phyloP scores from a whole-genome alignment of 371 early-diverging fungal genomes.

The Circinella umbellata region DNA sequence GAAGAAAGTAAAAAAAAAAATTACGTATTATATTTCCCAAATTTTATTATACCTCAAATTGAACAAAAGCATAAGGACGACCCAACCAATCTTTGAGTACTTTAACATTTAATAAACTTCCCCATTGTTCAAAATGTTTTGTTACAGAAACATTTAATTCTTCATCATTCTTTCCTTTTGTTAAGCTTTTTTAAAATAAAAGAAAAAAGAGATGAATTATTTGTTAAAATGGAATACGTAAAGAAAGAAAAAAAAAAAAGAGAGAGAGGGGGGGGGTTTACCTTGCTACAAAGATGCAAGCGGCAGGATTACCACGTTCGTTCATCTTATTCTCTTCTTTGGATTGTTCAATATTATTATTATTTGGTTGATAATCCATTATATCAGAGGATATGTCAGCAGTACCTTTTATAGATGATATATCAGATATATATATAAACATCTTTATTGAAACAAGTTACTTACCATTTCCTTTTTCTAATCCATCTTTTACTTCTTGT shows the following conservation, averaged over 20 bases:
- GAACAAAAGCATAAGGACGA: constrained; percentile 89
- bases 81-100: constrained; percentile 79
- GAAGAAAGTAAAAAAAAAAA: neutral
- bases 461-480: no score
- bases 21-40: neutral
- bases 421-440: no score
- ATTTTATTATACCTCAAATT: constrained; percentile 61
- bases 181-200: constrained; percentile 45
- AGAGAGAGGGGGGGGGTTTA: no score
- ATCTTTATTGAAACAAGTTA: no score
- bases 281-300: constrained; percentile 67
- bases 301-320: constrained; percentile 47
- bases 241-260: neutral
- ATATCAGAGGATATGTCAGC: constrained; percentile 3
- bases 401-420: neutral
- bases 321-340: constrained; percentile 1
- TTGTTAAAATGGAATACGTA: neutral
- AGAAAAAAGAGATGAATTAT: neutral
- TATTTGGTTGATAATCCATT: neutral
- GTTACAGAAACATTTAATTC: constrained; percentile 66
- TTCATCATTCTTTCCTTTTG: constrained; percentile 62
- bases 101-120: constrained; percentile 72
- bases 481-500: no score
- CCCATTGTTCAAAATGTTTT: constrained; percentile 73
- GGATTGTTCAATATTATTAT: neutral